Evolutionary conservation across 2,329 filamentous ascomycete species (phyloP).

Genomic region (Aspergillus unguis): DNA sequence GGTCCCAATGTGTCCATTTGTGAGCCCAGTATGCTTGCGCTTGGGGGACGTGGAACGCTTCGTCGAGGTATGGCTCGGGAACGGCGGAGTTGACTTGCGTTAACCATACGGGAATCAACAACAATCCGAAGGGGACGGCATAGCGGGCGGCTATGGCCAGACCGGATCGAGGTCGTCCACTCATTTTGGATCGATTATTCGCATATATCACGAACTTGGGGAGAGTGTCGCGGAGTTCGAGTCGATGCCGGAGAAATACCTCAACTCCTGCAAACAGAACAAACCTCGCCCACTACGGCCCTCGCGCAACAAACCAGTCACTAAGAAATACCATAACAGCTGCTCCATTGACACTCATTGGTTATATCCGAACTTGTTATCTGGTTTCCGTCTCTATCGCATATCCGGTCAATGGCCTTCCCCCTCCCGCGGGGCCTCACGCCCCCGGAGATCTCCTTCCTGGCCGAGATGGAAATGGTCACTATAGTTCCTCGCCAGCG

Average conservation of each 20-base stretch:
- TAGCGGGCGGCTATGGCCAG: slow-evolving; percentile 37
- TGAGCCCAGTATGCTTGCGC: slow-evolving; percentile 81
- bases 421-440: slow-evolving; percentile 66
- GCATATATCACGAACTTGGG: neutral
- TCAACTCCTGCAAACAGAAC: slow-evolving; percentile 12
- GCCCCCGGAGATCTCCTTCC: slow-evolving; percentile 84
- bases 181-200: slow-evolving; percentile 24
- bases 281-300: neutral
- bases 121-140: slow-evolving; percentile 33
- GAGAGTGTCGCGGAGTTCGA: neutral
- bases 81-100: slow-evolving; percentile 48
- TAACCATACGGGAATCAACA: slow-evolving; percentile 41
- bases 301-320: too few relatives aligned
- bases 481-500: slow-evolving; percentile 88
- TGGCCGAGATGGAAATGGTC: slow-evolving; percentile 96
- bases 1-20: slow-evolving; percentile 77
- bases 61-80: slow-evolving; percentile 57
- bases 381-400: neutral
- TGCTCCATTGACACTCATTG: too few relatives aligned
- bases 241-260: neutral
- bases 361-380: neutral
- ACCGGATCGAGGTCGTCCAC: slow-evolving; percentile 28
- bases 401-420: slow-evolving; percentile 52
- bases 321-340: too few relatives aligned
- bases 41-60: slow-evolving; percentile 71